phyloP scores from a whole-genome alignment of 73 alveolate species.

The Paramecium caudatum region DNA sequence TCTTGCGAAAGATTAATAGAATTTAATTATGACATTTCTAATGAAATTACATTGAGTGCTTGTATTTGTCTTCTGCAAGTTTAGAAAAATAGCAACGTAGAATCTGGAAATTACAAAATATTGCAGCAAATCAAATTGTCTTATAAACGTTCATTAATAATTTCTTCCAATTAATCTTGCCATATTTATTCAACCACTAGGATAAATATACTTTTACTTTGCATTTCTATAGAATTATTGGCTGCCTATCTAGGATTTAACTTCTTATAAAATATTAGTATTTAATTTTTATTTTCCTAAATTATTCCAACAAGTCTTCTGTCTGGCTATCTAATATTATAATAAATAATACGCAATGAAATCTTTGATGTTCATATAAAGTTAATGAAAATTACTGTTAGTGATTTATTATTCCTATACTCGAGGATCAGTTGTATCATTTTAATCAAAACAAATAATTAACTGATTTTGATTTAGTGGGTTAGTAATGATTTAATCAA shows the following conservation, averaged over 20 bases:
- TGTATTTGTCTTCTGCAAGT: not conserved
- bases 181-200: not conserved
- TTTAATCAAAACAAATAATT: constrained; percentile 16
- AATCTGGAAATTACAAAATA: constrained; percentile 8
- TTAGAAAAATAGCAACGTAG: not conserved
- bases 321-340: not conserved
- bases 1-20: constrained; percentile 10
- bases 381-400: not conserved
- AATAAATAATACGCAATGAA: not conserved
- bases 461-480: not conserved
- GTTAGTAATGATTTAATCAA: not conserved
- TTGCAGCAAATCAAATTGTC: constrained; percentile 49
- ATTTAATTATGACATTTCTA: not conserved
- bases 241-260: constrained; percentile 33
- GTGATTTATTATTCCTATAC: not conserved
- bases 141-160: constrained; percentile 19
- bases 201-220: not conserved
- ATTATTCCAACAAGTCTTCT: not conserved
- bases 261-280: not conserved
- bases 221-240: constrained; percentile 43
- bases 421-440: not conserved
- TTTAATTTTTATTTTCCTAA: not conserved
- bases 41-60: constrained; percentile 17
- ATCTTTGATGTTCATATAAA: not conserved
- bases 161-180: constrained; percentile 41